Base-by-base conservation (phyloP, 331 rosid genomes). In the Quercus lobata region DNA sequence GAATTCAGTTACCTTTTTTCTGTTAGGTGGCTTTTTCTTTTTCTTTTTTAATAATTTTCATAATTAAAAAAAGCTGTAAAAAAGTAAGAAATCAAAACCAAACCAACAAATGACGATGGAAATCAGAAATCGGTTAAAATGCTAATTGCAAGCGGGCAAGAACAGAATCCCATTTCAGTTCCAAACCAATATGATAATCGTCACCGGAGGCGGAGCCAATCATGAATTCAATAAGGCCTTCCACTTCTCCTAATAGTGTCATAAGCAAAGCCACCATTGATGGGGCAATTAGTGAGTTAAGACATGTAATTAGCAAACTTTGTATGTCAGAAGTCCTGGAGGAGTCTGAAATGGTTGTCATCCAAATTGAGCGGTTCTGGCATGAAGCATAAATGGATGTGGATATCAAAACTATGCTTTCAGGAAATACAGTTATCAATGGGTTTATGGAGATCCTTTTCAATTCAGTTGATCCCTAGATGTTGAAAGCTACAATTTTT, bases 61-160 rank as follows among this genome's bases (percentile, higher is more conserved):
- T 5, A 34, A 34, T 34, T 5, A 6, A 35, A 35, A 35, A 35
- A 35, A 6, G 3, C 2, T 1, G 8, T 35, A 6, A 6, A 1
- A 6, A 6, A 1, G 1, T 34, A 35, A 7, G 41, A 35, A 35
- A 35, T 6, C 41, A 35, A 35, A 35, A 35, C 41, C 41, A 35
- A 35, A 35, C 41, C 8, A 0, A 35, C 2, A 2, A 35, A 35
- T 35, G 41, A 35, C 2, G 41, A 6, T 35, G 41, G 41, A 35
- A 35, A 35, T 35, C 41, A 35, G 8, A 35, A 35, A 32, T 35
- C 41, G 41, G 41, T 93, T 74, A 91, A 93, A 81, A 71, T 96
- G 77, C 94, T 95, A 4, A 88, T 93, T 79, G 97, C 96, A 29
- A 89, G 96, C 79, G 91, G 98, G 99, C 88, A 88, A 83, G 98